phyloP scores from a whole-genome alignment of 768 basidiomycete species.

The Zangia roseola region DNA sequence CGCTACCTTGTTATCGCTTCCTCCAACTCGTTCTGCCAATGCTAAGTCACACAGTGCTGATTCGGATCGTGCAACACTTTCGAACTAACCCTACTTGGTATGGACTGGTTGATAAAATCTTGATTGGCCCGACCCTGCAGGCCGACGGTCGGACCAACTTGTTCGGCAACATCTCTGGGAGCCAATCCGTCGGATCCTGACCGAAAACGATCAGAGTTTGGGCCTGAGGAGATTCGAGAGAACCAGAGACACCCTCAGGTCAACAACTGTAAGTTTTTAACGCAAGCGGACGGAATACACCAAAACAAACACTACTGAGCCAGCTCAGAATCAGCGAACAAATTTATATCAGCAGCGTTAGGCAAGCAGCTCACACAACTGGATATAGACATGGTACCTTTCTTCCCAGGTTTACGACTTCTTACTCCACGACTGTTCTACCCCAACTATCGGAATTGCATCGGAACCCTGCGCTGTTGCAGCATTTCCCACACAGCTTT shows the following conservation, averaged over 20 bases:
- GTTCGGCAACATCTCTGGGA: too few species aligned
- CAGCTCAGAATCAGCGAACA: slow-evolving; percentile 82
- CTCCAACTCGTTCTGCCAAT: too few species aligned
- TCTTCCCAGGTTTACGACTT: slow-evolving; percentile 80
- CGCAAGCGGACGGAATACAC: too few species aligned
- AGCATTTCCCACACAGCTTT: slow-evolving; percentile 96
- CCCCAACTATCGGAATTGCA: slow-evolving; percentile 86
- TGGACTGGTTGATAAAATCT: slow-evolving; percentile 60
- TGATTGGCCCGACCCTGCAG: slow-evolving; percentile 81
- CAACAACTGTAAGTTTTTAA: too few species aligned
- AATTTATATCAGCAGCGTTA: slow-evolving; percentile 83
- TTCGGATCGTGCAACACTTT: slow-evolving; percentile 14
- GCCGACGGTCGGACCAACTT: slow-evolving; percentile 73
- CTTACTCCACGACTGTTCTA: slow-evolving; percentile 62
- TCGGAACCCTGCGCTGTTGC: slow-evolving; percentile 91
- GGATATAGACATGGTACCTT: slow-evolving; percentile 90
- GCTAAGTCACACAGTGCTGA: too few species aligned
- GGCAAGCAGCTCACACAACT: too few species aligned
- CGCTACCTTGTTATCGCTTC: too few species aligned
- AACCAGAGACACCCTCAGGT: too few species aligned
- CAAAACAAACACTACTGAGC: too few species aligned
- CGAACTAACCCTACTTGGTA: slow-evolving; percentile 20
- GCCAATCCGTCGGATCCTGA: too few species aligned
- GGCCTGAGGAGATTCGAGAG: too few species aligned
- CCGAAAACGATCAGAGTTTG: too few species aligned